phyloP scores from a whole-genome alignment of 1,284 basidiomycete genomes.

The Chiua sp. region DNA sequence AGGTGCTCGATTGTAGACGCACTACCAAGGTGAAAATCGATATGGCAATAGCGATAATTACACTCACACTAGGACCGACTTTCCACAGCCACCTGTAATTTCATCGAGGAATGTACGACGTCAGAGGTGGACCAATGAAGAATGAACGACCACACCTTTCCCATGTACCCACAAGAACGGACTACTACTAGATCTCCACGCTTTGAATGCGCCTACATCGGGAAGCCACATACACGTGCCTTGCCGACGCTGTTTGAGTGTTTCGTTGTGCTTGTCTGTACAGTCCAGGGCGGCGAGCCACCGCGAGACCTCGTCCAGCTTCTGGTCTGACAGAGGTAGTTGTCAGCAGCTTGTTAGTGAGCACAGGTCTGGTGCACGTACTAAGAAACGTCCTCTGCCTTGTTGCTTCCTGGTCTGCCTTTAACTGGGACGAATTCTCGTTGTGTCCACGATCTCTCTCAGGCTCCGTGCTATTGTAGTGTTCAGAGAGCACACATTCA shows the following conservation, averaged over 20 bases:
- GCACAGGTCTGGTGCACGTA: background rate
- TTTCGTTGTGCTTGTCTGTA: background rate
- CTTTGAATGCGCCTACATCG: background rate
- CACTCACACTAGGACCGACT: constrained; percentile 1
- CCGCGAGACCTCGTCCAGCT: background rate
- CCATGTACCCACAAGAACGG: constrained; percentile 1
- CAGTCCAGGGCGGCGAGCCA: background rate
- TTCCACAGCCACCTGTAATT: background rate
- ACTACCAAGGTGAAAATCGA: background rate
- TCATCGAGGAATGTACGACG: no score
- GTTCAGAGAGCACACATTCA: background rate
- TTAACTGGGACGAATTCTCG: background rate
- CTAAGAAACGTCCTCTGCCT: background rate
- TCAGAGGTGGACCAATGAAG: background rate
- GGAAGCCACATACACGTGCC: background rate
- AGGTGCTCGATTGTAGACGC: background rate
- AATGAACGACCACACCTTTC: background rate
- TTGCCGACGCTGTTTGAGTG: background rate
- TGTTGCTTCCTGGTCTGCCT: background rate
- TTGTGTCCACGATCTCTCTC: background rate
- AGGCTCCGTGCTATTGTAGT: background rate
- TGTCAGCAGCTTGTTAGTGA: background rate
- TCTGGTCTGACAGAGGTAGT: background rate
- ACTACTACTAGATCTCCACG: background rate
- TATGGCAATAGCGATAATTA: background rate